phyloP scores from a whole-genome alignment of 257 asterid genomes.

The Nicotiana paniculata region DNA sequence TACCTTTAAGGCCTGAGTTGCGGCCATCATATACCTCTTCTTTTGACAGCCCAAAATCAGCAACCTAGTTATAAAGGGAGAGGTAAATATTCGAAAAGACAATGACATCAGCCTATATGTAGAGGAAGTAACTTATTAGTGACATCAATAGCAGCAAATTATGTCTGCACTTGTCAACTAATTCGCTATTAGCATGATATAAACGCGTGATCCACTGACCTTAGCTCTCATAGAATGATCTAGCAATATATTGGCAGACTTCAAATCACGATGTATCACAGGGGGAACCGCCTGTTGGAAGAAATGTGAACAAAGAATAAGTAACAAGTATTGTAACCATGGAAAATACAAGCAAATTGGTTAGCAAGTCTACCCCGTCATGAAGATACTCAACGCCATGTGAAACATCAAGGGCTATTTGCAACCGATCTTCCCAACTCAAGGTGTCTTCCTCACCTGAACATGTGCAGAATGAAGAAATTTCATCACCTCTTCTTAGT shows the following conservation, averaged over 20 bases:
- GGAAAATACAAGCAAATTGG: not conserved
- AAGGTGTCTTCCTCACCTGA: constrained; percentile 57
- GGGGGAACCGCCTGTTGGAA: constrained; percentile 88
- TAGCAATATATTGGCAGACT: constrained; percentile 81
- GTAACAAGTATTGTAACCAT: not conserved
- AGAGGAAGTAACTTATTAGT: not conserved
- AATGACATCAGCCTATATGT: not conserved
- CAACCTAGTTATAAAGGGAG: constrained; percentile 51
- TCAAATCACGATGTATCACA: constrained; percentile 83
- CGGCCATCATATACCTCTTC: constrained; percentile 73
- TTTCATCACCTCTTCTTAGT: constrained; percentile 10
- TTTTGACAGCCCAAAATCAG: constrained; percentile 97
- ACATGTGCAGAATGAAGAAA: constrained; percentile 5
- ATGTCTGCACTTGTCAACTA: not conserved
- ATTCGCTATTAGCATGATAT: not conserved
- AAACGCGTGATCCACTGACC: constrained; percentile 29
- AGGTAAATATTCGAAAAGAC: not conserved
- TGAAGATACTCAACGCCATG: constrained; percentile 97
- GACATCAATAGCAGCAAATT: not conserved
- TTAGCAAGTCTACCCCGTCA: constrained; percentile 69
- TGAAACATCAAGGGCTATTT: constrained; percentile 84
- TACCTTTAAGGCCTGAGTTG: constrained; percentile 91
- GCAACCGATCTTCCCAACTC: constrained; percentile 91
- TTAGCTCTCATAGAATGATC: constrained; percentile 83
- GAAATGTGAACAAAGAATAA: constrained; percentile 15